A percentile compares a stretch with the other conserved stretches of the same genome.
phyloP scores from a whole-genome alignment of 306 rosid species.

The Fragaria vesca region DNA sequence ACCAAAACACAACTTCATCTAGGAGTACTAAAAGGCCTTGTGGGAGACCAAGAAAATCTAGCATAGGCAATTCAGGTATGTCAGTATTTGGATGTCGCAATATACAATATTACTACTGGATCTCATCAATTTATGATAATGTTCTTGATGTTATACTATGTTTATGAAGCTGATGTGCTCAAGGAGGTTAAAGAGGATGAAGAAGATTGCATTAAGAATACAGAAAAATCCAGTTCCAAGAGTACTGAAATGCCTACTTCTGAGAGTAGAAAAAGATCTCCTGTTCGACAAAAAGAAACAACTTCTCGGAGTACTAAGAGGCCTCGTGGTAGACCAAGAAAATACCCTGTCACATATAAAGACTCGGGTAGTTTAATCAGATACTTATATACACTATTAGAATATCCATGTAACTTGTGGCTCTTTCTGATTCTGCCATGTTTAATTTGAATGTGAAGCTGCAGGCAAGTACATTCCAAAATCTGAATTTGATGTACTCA shows the following conservation, averaged over 20 bases:
- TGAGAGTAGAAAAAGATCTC: neutral
- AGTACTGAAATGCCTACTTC: neutral
- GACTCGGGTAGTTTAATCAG: neutral
- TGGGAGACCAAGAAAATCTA: constrained; percentile 16
- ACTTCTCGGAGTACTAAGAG: neutral
- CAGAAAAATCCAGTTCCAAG: neutral
- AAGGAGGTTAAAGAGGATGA: neutral
- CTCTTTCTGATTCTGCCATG: neutral
- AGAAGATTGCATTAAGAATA: too few species aligned
- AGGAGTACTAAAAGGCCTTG: neutral
- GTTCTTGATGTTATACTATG: too few species aligned
- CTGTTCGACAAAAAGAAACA: constrained; percentile 7
- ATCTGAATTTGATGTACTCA: neutral
- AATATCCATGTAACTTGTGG: neutral
- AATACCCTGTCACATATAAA: neutral
- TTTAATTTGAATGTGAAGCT: neutral
- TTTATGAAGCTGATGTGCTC: neutral
- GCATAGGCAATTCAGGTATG: neutral
- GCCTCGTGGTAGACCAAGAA: constrained; percentile 21
- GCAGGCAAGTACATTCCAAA: neutral
- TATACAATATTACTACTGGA: neutral
- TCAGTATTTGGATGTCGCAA: neutral
- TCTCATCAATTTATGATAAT: neutral
- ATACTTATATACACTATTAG: neutral
- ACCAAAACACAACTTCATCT: neutral